A percentile compares a stretch with the other conserved stretches of the same genome.
These are phyloP conservation scores for Blastobotrys aristatus DNA, from an alignment of 1,139 yeast species.

Conservation along the genomic window DNA sequence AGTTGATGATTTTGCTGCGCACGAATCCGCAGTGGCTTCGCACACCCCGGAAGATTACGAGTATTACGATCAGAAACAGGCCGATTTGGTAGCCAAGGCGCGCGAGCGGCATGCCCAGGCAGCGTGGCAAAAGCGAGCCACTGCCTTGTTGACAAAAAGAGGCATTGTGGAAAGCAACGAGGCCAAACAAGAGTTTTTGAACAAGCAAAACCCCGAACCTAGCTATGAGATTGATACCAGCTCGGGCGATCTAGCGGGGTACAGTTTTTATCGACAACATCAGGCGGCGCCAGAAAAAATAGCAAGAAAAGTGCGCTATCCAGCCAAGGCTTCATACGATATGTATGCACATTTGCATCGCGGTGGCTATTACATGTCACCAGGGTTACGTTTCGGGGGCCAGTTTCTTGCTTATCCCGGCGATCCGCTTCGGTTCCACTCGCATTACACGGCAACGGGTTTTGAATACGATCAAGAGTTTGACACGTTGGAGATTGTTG, in stretches of 20 bases:
- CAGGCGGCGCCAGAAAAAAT: background rate
- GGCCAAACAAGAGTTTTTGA: conserved; percentile 12
- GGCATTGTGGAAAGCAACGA: conserved; percentile 13
- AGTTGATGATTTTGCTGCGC: conserved; percentile 32
- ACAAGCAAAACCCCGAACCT: conserved; percentile 14
- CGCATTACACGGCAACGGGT: conserved; percentile 71
- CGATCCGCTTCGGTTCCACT: conserved; percentile 85
- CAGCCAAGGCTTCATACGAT: conserved; percentile 24
- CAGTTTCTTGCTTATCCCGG: conserved; percentile 89
- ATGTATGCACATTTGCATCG: conserved; percentile 44
- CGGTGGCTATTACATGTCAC: conserved; percentile 55
- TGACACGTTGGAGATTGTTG: conserved; percentile 49
- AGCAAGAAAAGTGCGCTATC: conserved; percentile 2
- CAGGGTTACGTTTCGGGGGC: conserved; percentile 91
- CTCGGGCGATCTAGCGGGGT: conserved; percentile 18
- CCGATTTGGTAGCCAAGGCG: conserved; percentile 19
- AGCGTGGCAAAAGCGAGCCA: conserved; percentile 23
- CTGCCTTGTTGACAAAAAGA: conserved; percentile 19
- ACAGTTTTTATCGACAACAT: conserved; percentile 6
- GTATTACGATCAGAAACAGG: conserved; percentile 12
- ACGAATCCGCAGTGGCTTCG: conserved; percentile 25
- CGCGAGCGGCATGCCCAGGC: conserved; percentile 21
- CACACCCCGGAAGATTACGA: conserved; percentile 17
- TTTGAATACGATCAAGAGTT: conserved; percentile 48
- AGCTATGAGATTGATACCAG: conserved; percentile 19